These are phyloP conservation scores for Pogostemon cablin DNA, from an alignment of 257 asterid species.

Conservation along the genomic window DNA sequence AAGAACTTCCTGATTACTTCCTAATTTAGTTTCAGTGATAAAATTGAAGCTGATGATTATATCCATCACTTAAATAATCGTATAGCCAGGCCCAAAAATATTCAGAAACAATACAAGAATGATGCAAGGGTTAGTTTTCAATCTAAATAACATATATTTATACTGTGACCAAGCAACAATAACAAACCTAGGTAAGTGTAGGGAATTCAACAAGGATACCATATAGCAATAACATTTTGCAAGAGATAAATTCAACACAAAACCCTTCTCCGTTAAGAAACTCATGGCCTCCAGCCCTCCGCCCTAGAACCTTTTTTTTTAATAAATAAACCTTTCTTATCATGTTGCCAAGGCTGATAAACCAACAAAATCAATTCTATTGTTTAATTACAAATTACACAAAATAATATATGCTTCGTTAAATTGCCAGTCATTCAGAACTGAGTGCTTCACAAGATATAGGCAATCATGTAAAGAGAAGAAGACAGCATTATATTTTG, in stretches of 20 bases:
- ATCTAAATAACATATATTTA: slow-evolving; percentile 15
- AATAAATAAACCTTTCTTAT: background rate
- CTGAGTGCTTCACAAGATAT: slow-evolving; percentile 13
- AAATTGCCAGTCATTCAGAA: background rate
- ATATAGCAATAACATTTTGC: background rate
- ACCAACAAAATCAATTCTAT: slow-evolving; percentile 7
- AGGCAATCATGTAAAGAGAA: background rate
- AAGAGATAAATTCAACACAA: background rate
- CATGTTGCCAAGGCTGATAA: background rate
- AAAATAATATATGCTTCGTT: slow-evolving; percentile 1
- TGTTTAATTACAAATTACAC: background rate
- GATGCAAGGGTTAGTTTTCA: background rate
- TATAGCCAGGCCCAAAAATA: background rate
- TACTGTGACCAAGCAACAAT: background rate
- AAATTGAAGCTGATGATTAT: background rate
- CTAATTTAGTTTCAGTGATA: slow-evolving; percentile 19
- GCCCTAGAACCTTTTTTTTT: background rate
- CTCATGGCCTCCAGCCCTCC: background rate
- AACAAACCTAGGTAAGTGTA: background rate
- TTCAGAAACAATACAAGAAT: background rate
- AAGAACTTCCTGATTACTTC: slow-evolving; percentile 1
- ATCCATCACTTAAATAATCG: slow-evolving; percentile 7
- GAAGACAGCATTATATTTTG: slow-evolving; percentile 6
- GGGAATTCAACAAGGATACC: slow-evolving; percentile 4
- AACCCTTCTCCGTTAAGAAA: slow-evolving; percentile 2